Conservation (phyloP, 169 alveolate genomes). For the Eimeria acervulina region DNA sequence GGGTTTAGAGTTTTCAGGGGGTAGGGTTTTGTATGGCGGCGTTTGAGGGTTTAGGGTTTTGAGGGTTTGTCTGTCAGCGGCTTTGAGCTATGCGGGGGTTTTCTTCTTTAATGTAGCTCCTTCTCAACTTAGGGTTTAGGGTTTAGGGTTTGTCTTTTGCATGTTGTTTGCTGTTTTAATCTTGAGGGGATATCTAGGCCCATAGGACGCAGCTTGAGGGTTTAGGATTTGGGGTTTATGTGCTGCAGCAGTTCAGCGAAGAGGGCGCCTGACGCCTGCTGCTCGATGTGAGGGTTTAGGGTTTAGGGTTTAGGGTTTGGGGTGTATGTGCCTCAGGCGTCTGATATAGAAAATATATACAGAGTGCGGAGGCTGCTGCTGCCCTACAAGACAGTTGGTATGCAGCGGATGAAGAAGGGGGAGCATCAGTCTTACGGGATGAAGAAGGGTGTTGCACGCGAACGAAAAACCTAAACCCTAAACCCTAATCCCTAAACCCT, state of each 20-base stretch:
- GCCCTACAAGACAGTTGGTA: conserved; percentile 75
- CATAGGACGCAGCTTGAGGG: too few species aligned
- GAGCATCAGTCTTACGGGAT: conserved; percentile 88
- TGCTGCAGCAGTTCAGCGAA: too few species aligned
- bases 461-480: neutral
- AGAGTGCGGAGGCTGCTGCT: conserved; percentile 63
- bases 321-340: neutral
- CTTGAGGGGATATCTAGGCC: too few species aligned
- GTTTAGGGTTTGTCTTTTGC: neutral
- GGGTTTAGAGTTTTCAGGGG: conserved; percentile 45
- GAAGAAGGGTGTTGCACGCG: conserved; percentile 84
- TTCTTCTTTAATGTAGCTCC: too few species aligned
- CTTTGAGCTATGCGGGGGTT: neutral
- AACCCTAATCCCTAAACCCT: conserved; percentile 45
- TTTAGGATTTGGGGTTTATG: conserved; percentile 8
- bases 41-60: neutral
- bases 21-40: too few species aligned
- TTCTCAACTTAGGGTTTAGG: neutral
- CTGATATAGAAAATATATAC: conserved; percentile 48
- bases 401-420: conserved; percentile 88
- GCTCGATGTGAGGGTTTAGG: neutral
- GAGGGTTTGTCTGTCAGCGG: neutral
- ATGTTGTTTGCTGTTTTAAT: too few species aligned
- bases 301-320: conserved; percentile 6
- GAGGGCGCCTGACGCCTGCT: conserved; percentile 43